phyloP scores from a whole-genome alignment of 73 alveolate genomes.

The Paramecium bursaria region DNA sequence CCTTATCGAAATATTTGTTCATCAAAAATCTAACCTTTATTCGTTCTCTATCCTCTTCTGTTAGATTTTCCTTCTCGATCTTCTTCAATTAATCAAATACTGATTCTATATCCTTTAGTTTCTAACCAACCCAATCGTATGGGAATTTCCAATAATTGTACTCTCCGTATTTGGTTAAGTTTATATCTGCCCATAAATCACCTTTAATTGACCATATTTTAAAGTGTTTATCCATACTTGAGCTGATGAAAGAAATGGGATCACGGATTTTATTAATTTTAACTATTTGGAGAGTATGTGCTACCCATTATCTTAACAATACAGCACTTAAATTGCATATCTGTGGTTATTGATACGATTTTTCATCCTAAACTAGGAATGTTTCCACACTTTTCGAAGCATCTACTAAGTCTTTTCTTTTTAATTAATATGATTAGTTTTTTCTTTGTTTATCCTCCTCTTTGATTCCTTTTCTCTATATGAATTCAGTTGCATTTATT shows the following conservation, averaged over 20 bases:
- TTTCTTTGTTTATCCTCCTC: constrained; percentile 66
- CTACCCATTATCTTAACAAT: constrained; percentile 77
- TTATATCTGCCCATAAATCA: constrained; percentile 78
- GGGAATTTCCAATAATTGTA: constrained; percentile 86
- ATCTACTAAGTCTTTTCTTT: constrained; percentile 71
- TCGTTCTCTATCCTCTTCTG: constrained; percentile 18
- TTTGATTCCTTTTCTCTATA: constrained; percentile 48
- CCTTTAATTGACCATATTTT: constrained; percentile 79
- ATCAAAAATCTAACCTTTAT: constrained; percentile 32
- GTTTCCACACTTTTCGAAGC: constrained; percentile 71
- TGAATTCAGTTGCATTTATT: constrained; percentile 73
- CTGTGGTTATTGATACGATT: constrained; percentile 38
- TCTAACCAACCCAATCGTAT: constrained; percentile 83
- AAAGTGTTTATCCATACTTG: constrained; percentile 72
- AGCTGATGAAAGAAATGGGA: constrained; percentile 76
- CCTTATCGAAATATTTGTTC: constrained; percentile 59
- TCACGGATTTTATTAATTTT: constrained; percentile 70
- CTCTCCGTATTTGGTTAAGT: constrained; percentile 71
- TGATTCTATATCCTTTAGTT: constrained; percentile 77
- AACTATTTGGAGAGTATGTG: constrained; percentile 72
- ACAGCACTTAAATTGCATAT: constrained; percentile 52
- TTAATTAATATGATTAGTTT: constrained; percentile 62
- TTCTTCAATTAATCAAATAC: constrained; percentile 76
- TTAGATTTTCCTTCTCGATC: constrained; percentile 72
- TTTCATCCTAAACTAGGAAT: constrained; percentile 62